These are phyloP conservation scores for Starmerella potacharoeniae DNA, from an alignment of 805 yeast species.

Conservation along the genomic window DNA sequence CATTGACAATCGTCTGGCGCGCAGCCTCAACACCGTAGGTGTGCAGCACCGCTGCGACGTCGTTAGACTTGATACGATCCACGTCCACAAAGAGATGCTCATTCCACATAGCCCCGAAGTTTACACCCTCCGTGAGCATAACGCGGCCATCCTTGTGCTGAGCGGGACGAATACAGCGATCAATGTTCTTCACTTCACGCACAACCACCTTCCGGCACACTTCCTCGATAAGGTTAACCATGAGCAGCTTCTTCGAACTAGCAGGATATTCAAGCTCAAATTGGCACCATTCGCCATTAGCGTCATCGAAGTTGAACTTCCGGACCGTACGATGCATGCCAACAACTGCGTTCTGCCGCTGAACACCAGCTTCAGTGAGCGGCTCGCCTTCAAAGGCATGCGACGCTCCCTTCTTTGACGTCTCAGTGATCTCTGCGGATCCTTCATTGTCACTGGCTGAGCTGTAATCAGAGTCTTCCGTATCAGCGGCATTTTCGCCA, in stretches of 20 bases:
- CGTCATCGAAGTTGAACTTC: constrained; percentile 82
- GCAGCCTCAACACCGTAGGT: constrained; percentile 99
- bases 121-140: constrained; percentile 94
- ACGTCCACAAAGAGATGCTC: constrained; percentile 88
- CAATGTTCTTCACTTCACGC: constrained; percentile 81
- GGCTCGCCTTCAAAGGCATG: neutral
- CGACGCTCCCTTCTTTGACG: constrained; percentile 15
- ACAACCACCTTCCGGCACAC: constrained; percentile 84
- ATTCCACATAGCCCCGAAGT: constrained; percentile 96
- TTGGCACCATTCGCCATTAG: constrained; percentile 82
- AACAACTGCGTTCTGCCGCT: constrained; percentile 75
- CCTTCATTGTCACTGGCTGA: constrained; percentile 9
- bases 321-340: constrained; percentile 62
- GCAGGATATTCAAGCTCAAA: constrained; percentile 75
- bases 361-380: constrained; percentile 54
- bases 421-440: neutral
- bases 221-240: constrained; percentile 93
- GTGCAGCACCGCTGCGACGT: constrained; percentile 75
- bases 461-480: constrained; percentile 11
- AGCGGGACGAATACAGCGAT: constrained; percentile 80
- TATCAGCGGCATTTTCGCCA: constrained; percentile 2
- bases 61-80: constrained; percentile 82
- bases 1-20: constrained; percentile 90
- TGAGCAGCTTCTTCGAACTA: constrained; percentile 79
- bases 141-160: constrained; percentile 60